Evolutionary conservation across 2,329 filamentous ascomycete genomes (phyloP).

Genomic region (Botryotinia narcissicola): DNA sequence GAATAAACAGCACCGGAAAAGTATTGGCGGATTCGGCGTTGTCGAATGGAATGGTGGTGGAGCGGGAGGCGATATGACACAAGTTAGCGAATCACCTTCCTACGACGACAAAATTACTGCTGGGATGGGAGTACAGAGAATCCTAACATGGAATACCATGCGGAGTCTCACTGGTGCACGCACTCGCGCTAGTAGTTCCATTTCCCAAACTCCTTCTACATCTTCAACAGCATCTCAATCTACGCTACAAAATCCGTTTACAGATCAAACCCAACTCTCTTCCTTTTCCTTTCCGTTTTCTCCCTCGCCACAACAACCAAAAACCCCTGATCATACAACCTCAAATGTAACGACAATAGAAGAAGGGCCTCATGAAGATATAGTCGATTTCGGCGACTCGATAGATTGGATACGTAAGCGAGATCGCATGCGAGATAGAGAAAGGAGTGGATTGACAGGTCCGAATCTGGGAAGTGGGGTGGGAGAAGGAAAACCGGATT

Average conservation of each 20-base stretch:
- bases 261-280: neutral
- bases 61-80: neutral
- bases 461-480: neutral
- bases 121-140: neutral
- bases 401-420: neutral
- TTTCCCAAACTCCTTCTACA: neutral
- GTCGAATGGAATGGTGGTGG: neutral
- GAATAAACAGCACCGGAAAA: neutral
- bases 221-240: neutral
- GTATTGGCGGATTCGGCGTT: neutral
- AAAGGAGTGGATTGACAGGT: neutral
- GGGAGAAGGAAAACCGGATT: neutral
- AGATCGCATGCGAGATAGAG: neutral
- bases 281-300: neutral
- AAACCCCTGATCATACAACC: neutral
- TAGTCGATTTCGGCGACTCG: neutral
- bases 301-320: neutral
- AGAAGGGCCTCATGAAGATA: neutral
- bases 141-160: neutral
- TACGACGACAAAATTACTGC: neutral
- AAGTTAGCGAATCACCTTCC: neutral
- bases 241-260: neutral
- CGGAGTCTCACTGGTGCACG: neutral
- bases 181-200: neutral
- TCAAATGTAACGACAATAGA: no score